Conservation (phyloP, 140 eudicot species). For the Anethum foeniculum region DNA sequence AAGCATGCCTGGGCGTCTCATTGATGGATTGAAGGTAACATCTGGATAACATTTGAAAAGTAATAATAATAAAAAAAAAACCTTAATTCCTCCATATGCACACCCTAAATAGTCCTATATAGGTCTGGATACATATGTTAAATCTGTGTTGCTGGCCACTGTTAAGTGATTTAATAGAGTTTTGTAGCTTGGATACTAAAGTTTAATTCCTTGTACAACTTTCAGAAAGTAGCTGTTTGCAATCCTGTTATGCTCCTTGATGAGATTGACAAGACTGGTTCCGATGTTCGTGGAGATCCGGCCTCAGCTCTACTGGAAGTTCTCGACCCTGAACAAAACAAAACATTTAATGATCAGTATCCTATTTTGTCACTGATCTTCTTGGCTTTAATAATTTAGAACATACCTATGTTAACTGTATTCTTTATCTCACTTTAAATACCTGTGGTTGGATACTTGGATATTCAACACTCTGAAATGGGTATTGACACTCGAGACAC, state of each 20-base stretch:
- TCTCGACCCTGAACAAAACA: constrained; percentile 98
- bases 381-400: background rate
- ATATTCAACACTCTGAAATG: background rate
- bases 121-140: constrained; percentile 19
- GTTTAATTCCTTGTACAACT: constrained; percentile 17
- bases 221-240: constrained; percentile 81
- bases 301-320: constrained; percentile 95
- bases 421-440: background rate
- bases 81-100: background rate
- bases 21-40: constrained; percentile 90
- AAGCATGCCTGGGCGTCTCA: constrained; percentile 4
- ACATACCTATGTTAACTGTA: background rate
- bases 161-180: constrained; percentile 2
- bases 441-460: background rate
- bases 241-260: constrained; percentile 96
- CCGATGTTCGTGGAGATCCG: constrained; percentile 95
- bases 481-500: background rate
- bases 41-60: background rate
- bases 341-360: constrained; percentile 92
- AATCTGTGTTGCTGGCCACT: constrained; percentile 16
- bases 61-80: background rate
- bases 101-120: constrained; percentile 2
- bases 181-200: constrained; percentile 10
- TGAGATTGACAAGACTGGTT: constrained; percentile 98
- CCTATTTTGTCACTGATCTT: constrained; percentile 27